Base-by-base conservation (phyloP, 805 yeast genomes). In the Zygotorulaspora sp. region DNA sequence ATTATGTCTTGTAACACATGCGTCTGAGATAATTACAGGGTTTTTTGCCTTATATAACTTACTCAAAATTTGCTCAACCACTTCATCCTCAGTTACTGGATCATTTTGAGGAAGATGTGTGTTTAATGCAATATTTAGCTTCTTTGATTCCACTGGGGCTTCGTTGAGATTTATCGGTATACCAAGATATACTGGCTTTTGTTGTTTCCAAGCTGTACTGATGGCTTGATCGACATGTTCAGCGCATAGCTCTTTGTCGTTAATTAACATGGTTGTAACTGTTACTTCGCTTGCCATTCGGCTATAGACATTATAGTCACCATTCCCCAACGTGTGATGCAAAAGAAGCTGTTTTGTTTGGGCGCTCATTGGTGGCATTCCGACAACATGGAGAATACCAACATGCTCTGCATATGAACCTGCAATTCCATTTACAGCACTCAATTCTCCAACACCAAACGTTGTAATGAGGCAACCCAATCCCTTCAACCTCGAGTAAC, bases 401-500 rank as follows among this genome's bases (percentile, higher is more conserved):
- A 81, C 83, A 48, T 73, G 79, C 59, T 88, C 96, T 17, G 92
- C 83, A 63, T 71, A 82, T 1, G 95, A 77, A 23, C 96, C 95
- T 22, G 86, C 72, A 27, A 84, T 69, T 26, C 94, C 96, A 60
- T 86, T 87, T 45, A 87, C 53, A 1, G 95, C 95, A 38, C 87
- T 78, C 39, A 87, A 68, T 60, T 87, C 96, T 30, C 96, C 96
- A 13, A 89, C 96, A 23, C 96, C 96, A 61, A 72, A 84, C 4
- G 96, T 88, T 0, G 71, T 66, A 21, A 66, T 48, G 6, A 66
- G 40, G 17, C 62, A 66, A 13, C 66, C 67, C 7, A 67, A 43
- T 4, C 57, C 48, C 40, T 65, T 66, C 33, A 66, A 40, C 46
- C 88, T 70, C 13, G 92, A 76, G 53, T 86, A 89, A 5, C 96